A percentile compares a stretch with the other conserved stretches of the same genome.
These are phyloP conservation scores for Cladosporium sphaerospermum DNA, from an alignment of 2,329 filamentous ascomycete species.

Conservation along the genomic window DNA sequence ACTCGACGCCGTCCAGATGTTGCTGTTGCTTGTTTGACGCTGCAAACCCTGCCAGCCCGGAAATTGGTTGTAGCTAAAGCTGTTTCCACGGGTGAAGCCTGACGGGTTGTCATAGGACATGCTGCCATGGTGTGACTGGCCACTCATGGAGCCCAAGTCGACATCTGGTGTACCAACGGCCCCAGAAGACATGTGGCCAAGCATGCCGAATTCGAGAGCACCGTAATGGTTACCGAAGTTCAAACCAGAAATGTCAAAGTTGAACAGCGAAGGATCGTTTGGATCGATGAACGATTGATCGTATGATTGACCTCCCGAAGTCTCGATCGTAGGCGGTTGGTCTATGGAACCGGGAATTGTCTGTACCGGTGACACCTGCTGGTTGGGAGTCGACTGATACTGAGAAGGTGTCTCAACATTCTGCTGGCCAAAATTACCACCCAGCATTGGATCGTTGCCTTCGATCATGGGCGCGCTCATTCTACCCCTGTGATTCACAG, in stretches of 20 bases:
- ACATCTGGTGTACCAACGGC: conserved; percentile 42
- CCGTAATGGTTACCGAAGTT: conserved; percentile 97
- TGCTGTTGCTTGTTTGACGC: conserved; percentile 38
- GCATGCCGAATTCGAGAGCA: conserved; percentile 89
- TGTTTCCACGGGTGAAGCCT: conserved; percentile 18
- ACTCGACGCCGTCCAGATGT: conserved; percentile 38
- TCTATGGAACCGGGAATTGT: conserved; percentile 43
- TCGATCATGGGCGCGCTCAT: conserved; percentile 41
- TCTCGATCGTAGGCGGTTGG: conserved; percentile 21
- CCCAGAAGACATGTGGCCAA: conserved; percentile 92
- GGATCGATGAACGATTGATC: conserved; percentile 70
- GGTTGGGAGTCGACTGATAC: conserved; percentile 54
- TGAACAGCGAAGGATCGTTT: conserved; percentile 86
- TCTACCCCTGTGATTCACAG: conserved; percentile 24
- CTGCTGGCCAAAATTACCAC: conserved; percentile 42
- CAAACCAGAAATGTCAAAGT: conserved; percentile 88
- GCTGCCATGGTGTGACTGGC: conserved; percentile 22
- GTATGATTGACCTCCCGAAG: conserved; percentile 39
- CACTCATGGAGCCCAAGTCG: conserved; percentile 27
- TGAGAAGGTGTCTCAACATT: conserved; percentile 57
- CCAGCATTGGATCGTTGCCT: conserved; percentile 18
- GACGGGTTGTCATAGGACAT: conserved; percentile 25
- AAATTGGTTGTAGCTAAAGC: conserved; percentile 21
- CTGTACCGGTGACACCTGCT: conserved; percentile 40
- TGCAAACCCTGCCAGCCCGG: conserved; percentile 30